Percentiles rank a stretch among this genome's conserved stretches.
These are phyloP conservation scores for Fusarium nelsonii DNA, from an alignment of 2,329 filamentous ascomycete genomes.

Conservation along the genomic window DNA sequence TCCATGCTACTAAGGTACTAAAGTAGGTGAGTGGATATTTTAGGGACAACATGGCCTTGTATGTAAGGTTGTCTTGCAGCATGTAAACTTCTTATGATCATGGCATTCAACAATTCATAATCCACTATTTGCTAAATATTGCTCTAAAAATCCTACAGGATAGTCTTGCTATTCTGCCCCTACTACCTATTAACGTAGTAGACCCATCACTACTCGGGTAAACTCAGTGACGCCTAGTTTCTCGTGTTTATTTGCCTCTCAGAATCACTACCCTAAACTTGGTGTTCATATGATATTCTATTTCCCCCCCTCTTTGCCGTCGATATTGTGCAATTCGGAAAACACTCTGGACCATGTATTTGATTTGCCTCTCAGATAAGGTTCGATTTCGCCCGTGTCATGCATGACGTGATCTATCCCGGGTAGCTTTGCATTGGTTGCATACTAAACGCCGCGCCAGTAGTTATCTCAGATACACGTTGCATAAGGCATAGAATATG, in stretches of 20 bases:
- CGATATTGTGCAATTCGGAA: not conserved
- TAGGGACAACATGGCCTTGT: not conserved
- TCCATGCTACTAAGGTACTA: not conserved
- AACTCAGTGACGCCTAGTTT: not conserved
- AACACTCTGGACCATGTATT: not conserved
- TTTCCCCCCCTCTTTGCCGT: not conserved
- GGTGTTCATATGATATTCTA: not conserved
- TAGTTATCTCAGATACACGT: not conserved
- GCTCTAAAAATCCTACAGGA: not conserved
- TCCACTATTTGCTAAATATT: conserved; percentile 8
- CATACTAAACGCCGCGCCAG: not conserved
- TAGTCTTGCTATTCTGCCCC: not conserved
- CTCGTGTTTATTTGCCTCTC: not conserved
- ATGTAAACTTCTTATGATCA: conserved; percentile 1
- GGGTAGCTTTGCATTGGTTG: no score
- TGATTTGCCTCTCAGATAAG: not conserved
- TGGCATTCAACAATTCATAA: conserved; percentile 1
- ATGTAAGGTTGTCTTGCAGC: not conserved
- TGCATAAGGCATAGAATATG: not conserved
- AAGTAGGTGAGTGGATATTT: not conserved
- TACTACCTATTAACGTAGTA: not conserved
- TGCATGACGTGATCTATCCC: not conserved
- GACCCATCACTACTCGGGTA: not conserved
- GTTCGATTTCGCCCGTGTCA: not conserved
- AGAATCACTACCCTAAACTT: not conserved